Evolutionary conservation across 176 grass and related monocot genomes (phyloP).

Genomic region (Oryza meridionalis): DNA sequence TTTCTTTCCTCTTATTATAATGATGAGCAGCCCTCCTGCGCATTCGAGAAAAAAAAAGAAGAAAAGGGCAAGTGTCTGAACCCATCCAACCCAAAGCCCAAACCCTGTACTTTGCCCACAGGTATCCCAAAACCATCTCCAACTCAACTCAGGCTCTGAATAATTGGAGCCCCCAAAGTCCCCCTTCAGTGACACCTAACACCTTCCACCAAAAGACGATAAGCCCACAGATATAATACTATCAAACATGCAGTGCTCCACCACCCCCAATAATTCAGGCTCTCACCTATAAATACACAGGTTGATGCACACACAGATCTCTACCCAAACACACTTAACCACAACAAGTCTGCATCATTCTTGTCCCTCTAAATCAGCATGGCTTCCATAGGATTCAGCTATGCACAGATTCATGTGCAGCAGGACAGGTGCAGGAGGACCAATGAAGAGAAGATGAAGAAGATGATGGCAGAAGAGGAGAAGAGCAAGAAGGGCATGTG

Average conservation of each 20-base stretch:
- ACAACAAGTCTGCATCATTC: background rate
- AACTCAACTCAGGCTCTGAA: background rate
- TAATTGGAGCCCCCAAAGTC: slow-evolving; percentile 29
- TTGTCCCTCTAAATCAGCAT: background rate
- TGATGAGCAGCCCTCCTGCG: no score
- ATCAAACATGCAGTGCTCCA: slow-evolving; percentile 12
- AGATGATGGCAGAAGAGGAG: background rate
- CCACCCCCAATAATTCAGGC: background rate
- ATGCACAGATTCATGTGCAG: slow-evolving; percentile 43
- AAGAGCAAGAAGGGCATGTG: background rate
- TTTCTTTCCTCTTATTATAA: no score
- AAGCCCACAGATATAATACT: slow-evolving; percentile 17
- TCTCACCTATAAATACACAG: slow-evolving; percentile 34
- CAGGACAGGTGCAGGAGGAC: slow-evolving; percentile 28
- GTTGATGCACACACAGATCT: background rate
- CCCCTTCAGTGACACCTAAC: slow-evolving; percentile 9
- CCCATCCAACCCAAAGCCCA: background rate
- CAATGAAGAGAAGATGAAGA: background rate
- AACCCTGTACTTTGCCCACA: slow-evolving; percentile 2
- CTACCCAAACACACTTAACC: background rate
- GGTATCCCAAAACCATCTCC: slow-evolving; percentile 2
- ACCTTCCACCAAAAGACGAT: slow-evolving; percentile 14
- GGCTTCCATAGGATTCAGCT: slow-evolving; percentile 50
- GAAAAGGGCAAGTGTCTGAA: no score
- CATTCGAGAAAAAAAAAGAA: no score